Conservation (phyloP, 164 flowering plant species). For the Cinnamomum micranthum region DNA sequence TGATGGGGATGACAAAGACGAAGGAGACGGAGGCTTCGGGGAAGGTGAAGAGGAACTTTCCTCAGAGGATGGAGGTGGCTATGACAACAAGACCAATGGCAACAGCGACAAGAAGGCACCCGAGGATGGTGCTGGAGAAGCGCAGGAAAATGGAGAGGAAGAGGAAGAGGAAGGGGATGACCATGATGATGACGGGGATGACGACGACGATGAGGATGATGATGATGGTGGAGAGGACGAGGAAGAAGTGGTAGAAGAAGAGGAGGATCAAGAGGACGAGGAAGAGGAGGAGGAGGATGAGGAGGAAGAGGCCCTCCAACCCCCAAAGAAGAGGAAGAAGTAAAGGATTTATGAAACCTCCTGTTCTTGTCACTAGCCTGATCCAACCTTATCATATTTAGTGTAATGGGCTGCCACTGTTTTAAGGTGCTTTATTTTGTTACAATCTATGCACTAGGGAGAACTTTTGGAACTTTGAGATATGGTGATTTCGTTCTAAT, state of each 20-base stretch:
- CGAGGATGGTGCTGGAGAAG: slow-evolving; percentile 27
- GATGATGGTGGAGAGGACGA: slow-evolving; percentile 25
- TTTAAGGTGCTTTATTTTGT: slow-evolving; percentile 2
- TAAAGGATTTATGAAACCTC: slow-evolving; percentile 6
- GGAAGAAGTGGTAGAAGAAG: slow-evolving; percentile 28
- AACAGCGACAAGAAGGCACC: slow-evolving; percentile 21
- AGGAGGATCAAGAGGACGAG: slow-evolving; percentile 20
- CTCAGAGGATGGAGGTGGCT: slow-evolving; percentile 31
- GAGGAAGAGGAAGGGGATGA: slow-evolving; percentile 7
- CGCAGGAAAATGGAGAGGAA: slow-evolving; percentile 16
- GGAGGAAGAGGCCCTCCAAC: slow-evolving; percentile 52
- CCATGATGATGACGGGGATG: slow-evolving; percentile 15
- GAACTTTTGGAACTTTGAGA: not conserved
- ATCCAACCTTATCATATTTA: not conserved
- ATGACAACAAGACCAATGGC: slow-evolving; percentile 20
- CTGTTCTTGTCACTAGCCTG: not conserved
- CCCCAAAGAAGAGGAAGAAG: slow-evolving; percentile 67
- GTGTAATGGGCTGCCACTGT: not conserved
- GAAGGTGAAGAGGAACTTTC: slow-evolving; percentile 34
- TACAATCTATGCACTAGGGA: not conserved
- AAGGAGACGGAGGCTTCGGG: slow-evolving; percentile 28
- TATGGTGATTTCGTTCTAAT: not conserved
- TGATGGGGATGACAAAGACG: slow-evolving; percentile 16
- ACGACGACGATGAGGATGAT: slow-evolving; percentile 10
- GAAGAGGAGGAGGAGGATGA: slow-evolving; percentile 45